Evolutionary conservation across 148 eudicot species (phyloP), one percentile per base, ranked within the genome.

Genomic region (Hydrangea macrophylla): DNA sequence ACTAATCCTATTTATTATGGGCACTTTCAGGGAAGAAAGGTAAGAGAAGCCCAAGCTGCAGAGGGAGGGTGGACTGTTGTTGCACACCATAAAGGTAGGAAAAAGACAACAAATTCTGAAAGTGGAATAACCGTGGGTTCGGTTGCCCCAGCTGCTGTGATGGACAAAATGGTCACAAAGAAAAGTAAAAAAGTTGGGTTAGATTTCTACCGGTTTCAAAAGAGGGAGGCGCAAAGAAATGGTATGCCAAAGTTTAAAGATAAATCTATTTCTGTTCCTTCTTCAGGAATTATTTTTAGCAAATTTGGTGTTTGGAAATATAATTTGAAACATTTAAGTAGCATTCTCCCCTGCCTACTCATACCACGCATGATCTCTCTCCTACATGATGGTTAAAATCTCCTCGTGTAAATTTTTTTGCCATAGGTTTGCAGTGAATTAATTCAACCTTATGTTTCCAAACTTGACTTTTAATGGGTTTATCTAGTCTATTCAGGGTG

Each of bases 31-130:
- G 87, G 84, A 70, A 84, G 76, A 72, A 76, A 73, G 73, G 96
- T 85, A 67, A 85, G 75, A 65, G 89, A 84, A 72, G 85, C 78
- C 15, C 77, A 73, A 48, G 86, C 90, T 67, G 87, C 92, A 53
- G 96, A 90, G 60, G 98, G 84, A n/a, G 98, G 96, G n/a, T 93
- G 96, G 96, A 90, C 96, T 26, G 92, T 93, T 71, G 96, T 93
- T 25, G 82, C 71, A 59, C 98, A 88, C 64, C 88, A 83, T 15
- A 90, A 90, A 73, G 96, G 95, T 28, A 85, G 98, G 70, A 93
- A 90, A 78, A 93, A 85, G 83, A 93, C 96, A 10, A 80, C 90
- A 35, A 96, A 90, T 64, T 67, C 89, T 71, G 98, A 90, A 76
- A 90, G 86, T 82, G 98, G 98, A 61, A 73, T 85, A 58, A 82